Evolutionary conservation across 1,284 basidiomycete species (phyloP).

Genomic region (Bjerkandera adusta): DNA sequence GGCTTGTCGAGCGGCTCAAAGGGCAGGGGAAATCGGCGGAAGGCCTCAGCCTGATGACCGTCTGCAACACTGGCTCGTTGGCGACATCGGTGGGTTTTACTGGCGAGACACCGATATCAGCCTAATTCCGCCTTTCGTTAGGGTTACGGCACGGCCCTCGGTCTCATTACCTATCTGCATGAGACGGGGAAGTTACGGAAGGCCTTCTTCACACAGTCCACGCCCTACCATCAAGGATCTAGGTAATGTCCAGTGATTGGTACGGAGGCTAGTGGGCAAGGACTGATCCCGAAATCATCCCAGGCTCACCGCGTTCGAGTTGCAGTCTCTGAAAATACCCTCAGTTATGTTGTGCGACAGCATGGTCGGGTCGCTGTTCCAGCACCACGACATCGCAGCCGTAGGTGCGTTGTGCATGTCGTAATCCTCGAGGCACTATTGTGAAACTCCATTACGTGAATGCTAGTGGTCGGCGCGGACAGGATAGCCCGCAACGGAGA

Average conservation of each 20-base stretch:
- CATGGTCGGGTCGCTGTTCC: slow-evolving; percentile 91
- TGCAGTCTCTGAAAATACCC: slow-evolving; percentile 78
- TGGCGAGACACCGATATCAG: background rate
- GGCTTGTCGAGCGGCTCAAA: slow-evolving; percentile 65
- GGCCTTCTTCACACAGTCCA: slow-evolving; percentile 89
- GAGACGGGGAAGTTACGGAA: slow-evolving; percentile 73
- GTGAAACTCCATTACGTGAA: too few relatives aligned
- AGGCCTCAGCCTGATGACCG: slow-evolving; percentile 79
- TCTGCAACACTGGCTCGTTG: slow-evolving; percentile 94
- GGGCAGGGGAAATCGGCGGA: slow-evolving; percentile 44
- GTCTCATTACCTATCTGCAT: slow-evolving; percentile 87
- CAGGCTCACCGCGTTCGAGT: slow-evolving; percentile 84
- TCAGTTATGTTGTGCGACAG: slow-evolving; percentile 95
- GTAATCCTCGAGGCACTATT: too few relatives aligned
- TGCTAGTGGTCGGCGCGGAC: slow-evolving; percentile 76
- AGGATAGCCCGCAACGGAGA: slow-evolving; percentile 88
- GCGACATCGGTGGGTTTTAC: slow-evolving; percentile 71
- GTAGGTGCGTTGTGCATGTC: slow-evolving; percentile 75
- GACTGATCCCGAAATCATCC: slow-evolving; percentile 1
- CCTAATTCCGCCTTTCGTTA: slow-evolving; percentile 29
- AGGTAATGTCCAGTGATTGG: slow-evolving; percentile 39
- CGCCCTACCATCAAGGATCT: slow-evolving; percentile 91
- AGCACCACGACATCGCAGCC: slow-evolving; percentile 83
- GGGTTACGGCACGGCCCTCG: slow-evolving; percentile 93
- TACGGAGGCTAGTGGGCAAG: background rate